A percentile compares a stretch with the other conserved stretches of the same genome.
Evolutionary conservation across 129 eudicot species (phyloP).

Genomic region (Ambrosia trifida): DNA sequence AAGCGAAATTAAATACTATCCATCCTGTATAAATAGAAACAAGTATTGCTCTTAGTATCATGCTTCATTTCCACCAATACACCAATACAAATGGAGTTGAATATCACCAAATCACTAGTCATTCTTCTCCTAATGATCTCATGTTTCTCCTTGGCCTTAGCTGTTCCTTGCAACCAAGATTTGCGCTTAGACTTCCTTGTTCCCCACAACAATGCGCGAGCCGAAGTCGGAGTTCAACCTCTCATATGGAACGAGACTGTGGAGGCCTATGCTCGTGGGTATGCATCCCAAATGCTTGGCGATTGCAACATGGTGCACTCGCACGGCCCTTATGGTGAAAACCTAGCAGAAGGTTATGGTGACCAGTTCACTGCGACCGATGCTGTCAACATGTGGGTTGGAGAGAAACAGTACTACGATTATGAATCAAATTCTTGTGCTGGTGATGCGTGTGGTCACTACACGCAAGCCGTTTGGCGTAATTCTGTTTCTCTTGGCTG

Average conservation of each 20-base stretch:
- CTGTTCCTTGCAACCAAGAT: constrained; percentile 15
- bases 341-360: constrained; percentile 54
- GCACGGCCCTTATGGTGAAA: constrained; percentile 58
- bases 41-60: constrained; percentile 6
- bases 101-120: constrained; percentile 16
- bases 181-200: constrained; percentile 38
- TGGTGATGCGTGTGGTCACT: constrained; percentile 56
- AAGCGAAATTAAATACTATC: background rate
- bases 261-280: constrained; percentile 51
- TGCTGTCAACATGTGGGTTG: constrained; percentile 61
- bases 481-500: constrained; percentile 58
- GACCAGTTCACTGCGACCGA: constrained; percentile 39
- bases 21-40: constrained; percentile 22
- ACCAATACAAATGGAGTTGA: constrained; percentile 23
- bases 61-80: constrained; percentile 31
- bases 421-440: constrained; percentile 50
- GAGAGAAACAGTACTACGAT: constrained; percentile 47
- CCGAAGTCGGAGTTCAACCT: constrained; percentile 49
- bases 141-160: constrained; percentile 9
- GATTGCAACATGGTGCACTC: constrained; percentile 53
- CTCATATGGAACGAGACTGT: constrained; percentile 59
- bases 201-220: constrained; percentile 70
- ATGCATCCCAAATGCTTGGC: constrained; percentile 36
- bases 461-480: constrained; percentile 73
- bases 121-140: constrained; percentile 12